Conservation (phyloP, 352 stramenopile genomes). For the Pythium grandisporangium region DNA sequence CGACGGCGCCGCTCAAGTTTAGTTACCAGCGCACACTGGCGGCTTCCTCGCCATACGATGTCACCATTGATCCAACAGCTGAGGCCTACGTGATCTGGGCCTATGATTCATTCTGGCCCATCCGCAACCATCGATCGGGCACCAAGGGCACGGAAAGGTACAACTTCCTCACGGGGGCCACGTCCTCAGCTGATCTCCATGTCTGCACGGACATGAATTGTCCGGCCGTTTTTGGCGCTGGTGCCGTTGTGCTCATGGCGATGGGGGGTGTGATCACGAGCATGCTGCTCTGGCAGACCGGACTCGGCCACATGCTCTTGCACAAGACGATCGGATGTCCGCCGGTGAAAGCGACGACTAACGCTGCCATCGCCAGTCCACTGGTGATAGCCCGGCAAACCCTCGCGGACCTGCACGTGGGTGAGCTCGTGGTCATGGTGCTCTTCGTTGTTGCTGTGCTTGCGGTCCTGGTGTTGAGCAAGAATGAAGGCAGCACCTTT, state of each 20-base stretch:
- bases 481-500: slow-evolving; percentile 20
- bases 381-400: slow-evolving; percentile 39
- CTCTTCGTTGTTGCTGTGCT: slow-evolving; percentile 49
- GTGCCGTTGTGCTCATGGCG: slow-evolving; percentile 40
- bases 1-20: slow-evolving; percentile 42
- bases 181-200: slow-evolving; percentile 3
- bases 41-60: slow-evolving; percentile 30
- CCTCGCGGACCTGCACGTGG: slow-evolving; percentile 44
- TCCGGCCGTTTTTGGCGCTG: slow-evolving; percentile 38
- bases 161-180: slow-evolving; percentile 22
- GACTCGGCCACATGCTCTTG: slow-evolving; percentile 19
- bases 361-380: slow-evolving; percentile 24
- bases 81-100: slow-evolving; percentile 56
- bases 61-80: slow-evolving; percentile 27
- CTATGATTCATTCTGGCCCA: slow-evolving; percentile 59
- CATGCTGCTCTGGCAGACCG: slow-evolving; percentile 21
- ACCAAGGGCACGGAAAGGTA: slow-evolving; percentile 47
- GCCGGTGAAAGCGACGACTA: slow-evolving; percentile 44
- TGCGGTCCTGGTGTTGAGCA: slow-evolving; percentile 30
- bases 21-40: slow-evolving; percentile 61
- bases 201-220: slow-evolving; percentile 64
- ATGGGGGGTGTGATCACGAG: slow-evolving; percentile 41
- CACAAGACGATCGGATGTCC: slow-evolving; percentile 35
- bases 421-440: slow-evolving; percentile 55
- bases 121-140: slow-evolving; percentile 31